Conservation (phyloP, 306 rosid genomes). For the Canavalia gladiata region DNA sequence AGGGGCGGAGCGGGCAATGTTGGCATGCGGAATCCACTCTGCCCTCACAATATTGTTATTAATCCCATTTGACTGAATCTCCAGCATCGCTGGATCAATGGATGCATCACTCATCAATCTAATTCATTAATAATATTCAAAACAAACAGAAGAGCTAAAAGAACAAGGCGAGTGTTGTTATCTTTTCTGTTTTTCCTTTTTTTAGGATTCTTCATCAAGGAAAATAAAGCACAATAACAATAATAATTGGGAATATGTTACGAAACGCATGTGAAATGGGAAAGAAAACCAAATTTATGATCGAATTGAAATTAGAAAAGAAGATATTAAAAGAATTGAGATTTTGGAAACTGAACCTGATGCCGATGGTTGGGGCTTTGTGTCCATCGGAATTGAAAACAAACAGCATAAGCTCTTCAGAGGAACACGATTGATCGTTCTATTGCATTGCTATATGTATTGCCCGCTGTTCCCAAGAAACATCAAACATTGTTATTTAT, state of each 20-base stretch:
- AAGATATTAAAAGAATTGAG: neutral
- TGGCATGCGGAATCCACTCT: too few species aligned
- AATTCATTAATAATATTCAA: neutral
- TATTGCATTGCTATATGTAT: neutral
- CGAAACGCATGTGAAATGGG: slow-evolving; percentile 12
- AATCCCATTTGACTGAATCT: neutral
- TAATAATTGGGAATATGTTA: neutral
- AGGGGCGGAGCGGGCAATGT: too few species aligned
- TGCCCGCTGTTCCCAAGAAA: neutral
- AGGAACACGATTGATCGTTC: neutral
- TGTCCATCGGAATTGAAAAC: slow-evolving; percentile 41
- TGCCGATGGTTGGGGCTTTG: slow-evolving; percentile 37
- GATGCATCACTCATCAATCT: neutral
- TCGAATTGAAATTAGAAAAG: neutral
- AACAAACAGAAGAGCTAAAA: neutral
- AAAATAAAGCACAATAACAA: neutral
- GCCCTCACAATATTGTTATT: neutral
- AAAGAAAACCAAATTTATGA: neutral
- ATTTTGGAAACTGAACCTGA: slow-evolving; percentile 40
- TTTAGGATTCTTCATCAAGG: neutral
- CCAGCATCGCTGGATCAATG: neutral
- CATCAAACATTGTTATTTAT: neutral
- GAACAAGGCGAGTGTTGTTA: slow-evolving; percentile 5
- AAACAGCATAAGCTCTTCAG: slow-evolving; percentile 28
- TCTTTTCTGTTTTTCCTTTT: neutral